Evolutionary conservation across 345 rosid genomes (phyloP).

Genomic region (Eucalyptus coolabah): DNA sequence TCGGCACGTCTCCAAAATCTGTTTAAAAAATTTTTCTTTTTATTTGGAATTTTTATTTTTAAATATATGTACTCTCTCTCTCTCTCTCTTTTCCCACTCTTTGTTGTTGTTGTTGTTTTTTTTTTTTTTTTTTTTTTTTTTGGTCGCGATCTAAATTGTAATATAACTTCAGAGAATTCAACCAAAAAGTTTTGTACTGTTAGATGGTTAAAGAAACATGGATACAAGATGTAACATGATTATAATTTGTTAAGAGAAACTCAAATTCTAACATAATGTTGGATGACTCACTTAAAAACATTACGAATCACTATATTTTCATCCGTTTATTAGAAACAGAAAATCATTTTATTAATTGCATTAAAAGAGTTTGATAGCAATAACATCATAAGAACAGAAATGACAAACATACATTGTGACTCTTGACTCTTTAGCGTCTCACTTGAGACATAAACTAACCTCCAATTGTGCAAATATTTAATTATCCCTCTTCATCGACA

Average conservation of each 20-base stretch:
- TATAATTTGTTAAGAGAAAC: background rate
- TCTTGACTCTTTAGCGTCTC: fast-evolving
- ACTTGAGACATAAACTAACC: background rate
- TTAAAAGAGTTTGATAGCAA: fast-evolving
- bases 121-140: too few species aligned
- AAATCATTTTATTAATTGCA: fast-evolving
- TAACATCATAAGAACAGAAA: background rate
- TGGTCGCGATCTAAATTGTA: background rate
- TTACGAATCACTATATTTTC: background rate
- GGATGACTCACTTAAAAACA: fast-evolving
- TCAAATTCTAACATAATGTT: background rate
- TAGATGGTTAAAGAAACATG: background rate
- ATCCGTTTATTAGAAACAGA: fast-evolving
- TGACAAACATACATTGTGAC: fast-evolving
- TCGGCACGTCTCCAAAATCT: too few species aligned
- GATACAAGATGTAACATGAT: background rate
- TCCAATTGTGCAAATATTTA: background rate
- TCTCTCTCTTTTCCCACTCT: too few species aligned
- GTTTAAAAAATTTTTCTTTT: too few species aligned
- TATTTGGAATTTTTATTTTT: too few species aligned
- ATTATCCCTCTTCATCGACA: background rate
- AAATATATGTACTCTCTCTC: too few species aligned
- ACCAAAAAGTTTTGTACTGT: background rate
- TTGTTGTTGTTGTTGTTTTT: too few species aligned
- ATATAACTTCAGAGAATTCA: background rate